phyloP scores from a whole-genome alignment of 2,329 filamentous ascomycete genomes.

The Aspergillus candidus region DNA sequence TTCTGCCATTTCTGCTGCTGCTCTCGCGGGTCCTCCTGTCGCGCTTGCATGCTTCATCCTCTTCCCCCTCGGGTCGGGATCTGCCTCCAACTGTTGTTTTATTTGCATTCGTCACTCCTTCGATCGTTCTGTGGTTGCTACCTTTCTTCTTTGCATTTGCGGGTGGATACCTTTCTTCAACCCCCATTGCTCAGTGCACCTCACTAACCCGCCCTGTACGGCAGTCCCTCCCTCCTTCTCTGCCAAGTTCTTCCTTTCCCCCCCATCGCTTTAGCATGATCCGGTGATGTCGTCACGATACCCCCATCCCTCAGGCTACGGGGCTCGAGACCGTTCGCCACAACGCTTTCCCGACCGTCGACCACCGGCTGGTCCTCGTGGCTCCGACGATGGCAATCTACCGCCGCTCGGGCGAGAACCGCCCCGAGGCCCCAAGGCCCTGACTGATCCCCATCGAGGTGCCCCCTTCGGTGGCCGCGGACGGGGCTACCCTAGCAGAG shows the following conservation, averaged over 20 bases:
- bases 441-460: slow-evolving; percentile 63
- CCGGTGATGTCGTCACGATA: slow-evolving; percentile 54
- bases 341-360: slow-evolving; percentile 66
- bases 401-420: slow-evolving; percentile 60
- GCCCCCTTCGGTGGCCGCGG: slow-evolving; percentile 32
- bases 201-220: slow-evolving; percentile 40
- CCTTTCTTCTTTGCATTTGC: no score
- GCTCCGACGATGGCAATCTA: slow-evolving; percentile 55
- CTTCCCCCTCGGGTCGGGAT: no score
- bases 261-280: slow-evolving; percentile 29
- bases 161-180: no score
- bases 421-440: slow-evolving; percentile 73
- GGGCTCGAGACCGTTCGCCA: slow-evolving; percentile 62
- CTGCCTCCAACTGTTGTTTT: no score
- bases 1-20: slow-evolving; percentile 4
- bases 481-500: slow-evolving; percentile 39
- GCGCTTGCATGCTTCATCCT: no score
- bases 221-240: not conserved
- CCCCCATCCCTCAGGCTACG: slow-evolving; percentile 57
- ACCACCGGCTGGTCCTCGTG: slow-evolving; percentile 46
- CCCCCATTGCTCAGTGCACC: not conserved
- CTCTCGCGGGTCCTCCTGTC: no score
- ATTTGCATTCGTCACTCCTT: no score
- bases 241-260: slow-evolving; percentile 14
- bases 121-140: no score